A percentile compares a stretch with the other conserved stretches of the same genome.
phyloP scores from a whole-genome alignment of 2,329 filamentous ascomycete species.

The Thielaviopsis cerberus region DNA sequence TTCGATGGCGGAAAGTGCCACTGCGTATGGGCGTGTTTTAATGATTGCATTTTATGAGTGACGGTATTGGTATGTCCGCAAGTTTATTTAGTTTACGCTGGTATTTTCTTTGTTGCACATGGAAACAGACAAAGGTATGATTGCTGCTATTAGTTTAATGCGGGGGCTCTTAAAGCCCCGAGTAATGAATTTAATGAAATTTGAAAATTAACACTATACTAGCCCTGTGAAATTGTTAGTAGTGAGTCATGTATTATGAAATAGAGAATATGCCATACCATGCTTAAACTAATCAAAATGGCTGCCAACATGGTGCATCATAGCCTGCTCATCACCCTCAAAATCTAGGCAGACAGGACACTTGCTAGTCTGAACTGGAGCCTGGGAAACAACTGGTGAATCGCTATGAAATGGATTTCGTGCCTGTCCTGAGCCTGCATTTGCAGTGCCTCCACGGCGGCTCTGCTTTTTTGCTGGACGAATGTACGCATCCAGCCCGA shows the following conservation, averaged over 20 bases:
- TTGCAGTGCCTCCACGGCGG: neutral
- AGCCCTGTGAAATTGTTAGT: no score
- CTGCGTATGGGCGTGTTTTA: neutral
- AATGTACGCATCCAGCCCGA: constrained; percentile 33
- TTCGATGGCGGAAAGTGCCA: neutral
- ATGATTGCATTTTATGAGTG: neutral
- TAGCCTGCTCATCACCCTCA: constrained; percentile 48
- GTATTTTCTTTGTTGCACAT: no score
- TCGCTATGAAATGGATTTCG: neutral
- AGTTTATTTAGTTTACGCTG: no score
- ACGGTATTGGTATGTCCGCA: neutral
- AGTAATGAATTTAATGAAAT: neutral
- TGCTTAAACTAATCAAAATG: constrained; percentile 26
- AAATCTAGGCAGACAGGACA: constrained; percentile 52
- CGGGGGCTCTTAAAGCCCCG: neutral
- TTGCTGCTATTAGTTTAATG: neutral
- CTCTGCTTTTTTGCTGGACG: constrained; percentile 18
- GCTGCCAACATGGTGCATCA: constrained; percentile 45
- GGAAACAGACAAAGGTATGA: no score
- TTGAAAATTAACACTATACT: no score
- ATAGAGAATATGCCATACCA: no score
- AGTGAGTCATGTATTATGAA: no score
- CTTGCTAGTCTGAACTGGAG: constrained; percentile 15
- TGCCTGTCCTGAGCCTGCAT: neutral
- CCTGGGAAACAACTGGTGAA: neutral